phyloP scores from a whole-genome alignment of 1,284 basidiomycete genomes.

The Marasmius fiardii region DNA sequence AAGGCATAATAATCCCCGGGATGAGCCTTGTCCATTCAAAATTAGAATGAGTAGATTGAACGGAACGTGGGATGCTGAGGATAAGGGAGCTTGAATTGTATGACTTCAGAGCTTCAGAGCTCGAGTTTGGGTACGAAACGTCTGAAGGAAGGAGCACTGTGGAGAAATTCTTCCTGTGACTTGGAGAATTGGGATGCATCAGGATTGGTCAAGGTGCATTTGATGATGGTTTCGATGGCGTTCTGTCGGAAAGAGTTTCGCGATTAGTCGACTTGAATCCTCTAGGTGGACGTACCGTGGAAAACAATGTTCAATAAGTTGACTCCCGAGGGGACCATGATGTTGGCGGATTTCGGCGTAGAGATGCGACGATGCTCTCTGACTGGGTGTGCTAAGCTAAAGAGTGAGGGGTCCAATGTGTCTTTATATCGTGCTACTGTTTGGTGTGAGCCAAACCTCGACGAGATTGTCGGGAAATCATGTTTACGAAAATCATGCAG shows the following conservation, averaged over 20 bases:
- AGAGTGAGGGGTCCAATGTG: too few relatives aligned
- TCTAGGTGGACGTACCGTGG: neutral
- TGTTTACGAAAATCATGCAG: too few relatives aligned
- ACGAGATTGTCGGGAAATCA: too few relatives aligned
- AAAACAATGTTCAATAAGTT: neutral
- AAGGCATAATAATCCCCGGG: neutral
- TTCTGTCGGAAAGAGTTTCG: neutral
- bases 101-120: neutral
- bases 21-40: constrained; percentile 5
- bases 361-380: too few relatives aligned
- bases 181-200: neutral
- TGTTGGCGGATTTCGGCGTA: too few relatives aligned
- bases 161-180: neutral
- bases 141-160: neutral
- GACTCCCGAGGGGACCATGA: constrained; percentile 3
- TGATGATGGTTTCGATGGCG: constrained; percentile 2
- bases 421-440: too few relatives aligned
- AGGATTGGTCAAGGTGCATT: neutral
- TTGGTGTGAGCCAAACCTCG: too few relatives aligned
- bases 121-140: constrained; percentile 3
- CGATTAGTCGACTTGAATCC: constrained; percentile 1
- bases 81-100: neutral
- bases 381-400: too few relatives aligned
- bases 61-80: neutral
- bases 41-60: neutral